Percentiles rank a stretch among this genome's conserved stretches.
phyloP scores from a whole-genome alignment of 495 filamentous ascomycete genomes.

The Penicillium mononematosum region DNA sequence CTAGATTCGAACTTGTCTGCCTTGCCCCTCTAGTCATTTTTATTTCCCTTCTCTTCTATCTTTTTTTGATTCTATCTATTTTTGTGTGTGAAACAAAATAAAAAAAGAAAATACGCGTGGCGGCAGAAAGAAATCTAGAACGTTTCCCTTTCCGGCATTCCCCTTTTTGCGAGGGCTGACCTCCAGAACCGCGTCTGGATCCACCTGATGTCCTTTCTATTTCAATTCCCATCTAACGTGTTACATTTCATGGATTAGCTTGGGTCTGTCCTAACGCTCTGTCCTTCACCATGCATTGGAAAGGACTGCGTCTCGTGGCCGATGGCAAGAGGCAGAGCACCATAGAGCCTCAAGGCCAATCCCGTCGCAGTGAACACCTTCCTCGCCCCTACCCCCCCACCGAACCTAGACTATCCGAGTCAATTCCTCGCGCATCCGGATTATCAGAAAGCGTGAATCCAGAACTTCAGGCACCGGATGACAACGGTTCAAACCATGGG shows the following conservation, averaged over 20 bases:
- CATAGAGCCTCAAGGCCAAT: constrained; percentile 33
- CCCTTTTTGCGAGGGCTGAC: constrained; percentile 34
- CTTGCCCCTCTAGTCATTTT: constrained; percentile 17
- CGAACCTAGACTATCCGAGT: constrained; percentile 42
- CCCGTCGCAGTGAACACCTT: constrained; percentile 46
- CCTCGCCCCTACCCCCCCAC: constrained; percentile 38
- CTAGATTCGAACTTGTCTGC: constrained; percentile 16
- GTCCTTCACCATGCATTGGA: constrained; percentile 45
- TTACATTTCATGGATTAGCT: constrained; percentile 1
- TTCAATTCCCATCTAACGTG: neutral
- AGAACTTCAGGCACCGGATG: constrained; percentile 17
- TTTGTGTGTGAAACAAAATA: neutral
- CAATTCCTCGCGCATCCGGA: constrained; percentile 32
- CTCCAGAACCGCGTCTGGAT: constrained; percentile 33
- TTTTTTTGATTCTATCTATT: neutral
- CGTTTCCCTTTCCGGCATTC: constrained; percentile 24
- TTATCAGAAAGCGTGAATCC: constrained; percentile 17
- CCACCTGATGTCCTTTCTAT: constrained; percentile 20
- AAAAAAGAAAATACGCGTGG: constrained; percentile 4
- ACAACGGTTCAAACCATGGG: constrained; percentile 17
- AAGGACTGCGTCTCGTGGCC: constrained; percentile 43
- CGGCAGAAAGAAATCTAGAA: constrained; percentile 7
- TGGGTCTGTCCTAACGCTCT: constrained; percentile 1
- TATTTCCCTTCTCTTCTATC: constrained; percentile 3
- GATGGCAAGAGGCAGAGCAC: constrained; percentile 43